These are phyloP conservation scores for Ascosphaera apis DNA, from an alignment of 2,329 filamentous ascomycete genomes.

Conservation along the genomic window DNA sequence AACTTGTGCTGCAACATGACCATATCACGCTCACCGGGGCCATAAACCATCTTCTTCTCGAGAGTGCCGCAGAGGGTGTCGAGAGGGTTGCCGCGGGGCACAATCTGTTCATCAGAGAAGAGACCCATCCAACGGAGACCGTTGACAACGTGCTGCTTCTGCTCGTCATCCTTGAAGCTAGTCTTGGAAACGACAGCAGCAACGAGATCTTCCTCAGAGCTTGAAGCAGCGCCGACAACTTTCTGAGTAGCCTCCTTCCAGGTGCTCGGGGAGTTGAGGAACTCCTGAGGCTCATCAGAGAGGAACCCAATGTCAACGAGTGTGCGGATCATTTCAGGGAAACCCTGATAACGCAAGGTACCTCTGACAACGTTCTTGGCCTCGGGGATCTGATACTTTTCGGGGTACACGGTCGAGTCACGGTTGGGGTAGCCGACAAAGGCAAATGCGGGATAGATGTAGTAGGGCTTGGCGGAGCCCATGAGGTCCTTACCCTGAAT, in stretches of 20 bases:
- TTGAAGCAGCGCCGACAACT: conserved; percentile 46
- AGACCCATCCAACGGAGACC: conserved; percentile 49
- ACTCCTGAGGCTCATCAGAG: conserved; percentile 40
- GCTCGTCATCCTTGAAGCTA: conserved; percentile 42
- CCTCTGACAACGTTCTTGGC: conserved; percentile 67
- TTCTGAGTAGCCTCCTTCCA: conserved; percentile 74
- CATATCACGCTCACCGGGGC: conserved; percentile 59
- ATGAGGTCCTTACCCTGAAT: conserved; percentile 50
- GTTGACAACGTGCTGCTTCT: conserved; percentile 45
- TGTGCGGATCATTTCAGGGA: conserved; percentile 71
- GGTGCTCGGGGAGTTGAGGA: conserved; percentile 41
- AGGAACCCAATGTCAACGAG: conserved; percentile 85
- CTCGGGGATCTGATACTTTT: conserved; percentile 82
- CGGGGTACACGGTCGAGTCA: conserved; percentile 66
- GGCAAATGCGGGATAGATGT: conserved; percentile 68
- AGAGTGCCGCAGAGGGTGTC: conserved; percentile 79
- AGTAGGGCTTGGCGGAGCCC: conserved; percentile 70
- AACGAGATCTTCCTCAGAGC: conserved; percentile 44
- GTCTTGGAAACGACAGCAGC: conserved; percentile 55
- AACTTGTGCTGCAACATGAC: conserved; percentile 45
- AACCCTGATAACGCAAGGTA: conserved; percentile 68
- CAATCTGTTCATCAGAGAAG: conserved; percentile 46
- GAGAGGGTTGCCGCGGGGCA: conserved; percentile 52
- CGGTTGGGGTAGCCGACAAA: conserved; percentile 89
- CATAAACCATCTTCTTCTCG: conserved; percentile 81